phyloP scores from a whole-genome alignment of 176 grass and related monocot genomes.

The Ampelocalamus luodianensis region DNA sequence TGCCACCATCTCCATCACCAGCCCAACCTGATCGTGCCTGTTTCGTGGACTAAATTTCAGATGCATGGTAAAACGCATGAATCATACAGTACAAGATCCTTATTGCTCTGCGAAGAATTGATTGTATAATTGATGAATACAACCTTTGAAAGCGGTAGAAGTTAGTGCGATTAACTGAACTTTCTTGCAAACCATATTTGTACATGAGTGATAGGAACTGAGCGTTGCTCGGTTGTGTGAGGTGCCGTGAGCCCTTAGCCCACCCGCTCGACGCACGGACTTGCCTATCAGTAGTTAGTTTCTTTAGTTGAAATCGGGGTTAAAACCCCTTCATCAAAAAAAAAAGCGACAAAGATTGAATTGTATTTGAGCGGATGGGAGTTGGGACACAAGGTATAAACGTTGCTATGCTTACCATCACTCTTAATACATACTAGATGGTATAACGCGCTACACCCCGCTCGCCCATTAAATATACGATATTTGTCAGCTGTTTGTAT shows the following conservation, averaged over 20 bases:
- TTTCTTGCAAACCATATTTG: background rate
- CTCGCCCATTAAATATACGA: too few relatives aligned
- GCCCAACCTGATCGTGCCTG: conserved; percentile 7
- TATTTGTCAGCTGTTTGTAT: too few relatives aligned
- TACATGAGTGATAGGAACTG: too few relatives aligned
- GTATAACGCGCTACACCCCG: too few relatives aligned
- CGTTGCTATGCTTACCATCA: background rate
- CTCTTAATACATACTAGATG: too few relatives aligned
- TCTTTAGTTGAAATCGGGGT: too few relatives aligned
- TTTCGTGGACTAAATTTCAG: background rate
- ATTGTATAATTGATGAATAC: background rate
- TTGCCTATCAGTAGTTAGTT: too few relatives aligned
- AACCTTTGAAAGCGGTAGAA: background rate
- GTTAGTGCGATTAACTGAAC: background rate
- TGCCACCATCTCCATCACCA: conserved; percentile 60
- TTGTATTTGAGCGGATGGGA: background rate
- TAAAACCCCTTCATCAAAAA: too few relatives aligned
- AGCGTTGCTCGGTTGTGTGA: too few relatives aligned
- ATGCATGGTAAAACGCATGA: background rate
- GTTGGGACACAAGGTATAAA: background rate
- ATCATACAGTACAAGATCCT: background rate
- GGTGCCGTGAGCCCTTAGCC: too few relatives aligned
- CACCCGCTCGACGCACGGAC: too few relatives aligned
- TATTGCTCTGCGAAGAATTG: background rate
- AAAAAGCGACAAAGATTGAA: background rate